Evolutionary conservation across 805 yeast genomes (phyloP).

Genomic region (Debaryomyces castellii): DNA sequence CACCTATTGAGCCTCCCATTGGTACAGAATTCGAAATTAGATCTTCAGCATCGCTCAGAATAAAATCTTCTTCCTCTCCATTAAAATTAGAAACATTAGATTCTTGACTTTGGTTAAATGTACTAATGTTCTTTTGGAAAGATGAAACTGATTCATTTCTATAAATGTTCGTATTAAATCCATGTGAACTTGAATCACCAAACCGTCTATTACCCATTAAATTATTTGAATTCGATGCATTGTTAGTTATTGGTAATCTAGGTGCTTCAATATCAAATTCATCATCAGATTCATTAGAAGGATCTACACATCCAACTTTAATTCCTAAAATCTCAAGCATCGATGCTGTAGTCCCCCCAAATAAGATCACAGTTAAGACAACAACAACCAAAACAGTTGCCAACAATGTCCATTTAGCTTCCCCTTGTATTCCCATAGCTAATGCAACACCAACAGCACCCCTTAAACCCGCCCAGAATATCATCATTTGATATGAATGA

Average conservation of each 20-base stretch:
- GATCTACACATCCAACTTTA: conserved; percentile 86
- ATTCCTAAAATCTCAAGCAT: conserved; percentile 95
- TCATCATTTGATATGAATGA: conserved; percentile 96
- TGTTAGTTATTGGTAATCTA: conserved; percentile 24
- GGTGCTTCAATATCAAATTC: conserved; percentile 92
- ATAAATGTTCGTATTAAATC: conserved; percentile 5
- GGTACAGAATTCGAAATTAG: conserved; percentile 4
- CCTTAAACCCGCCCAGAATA: conserved; percentile 98
- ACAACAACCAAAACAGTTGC: conserved; percentile 98
- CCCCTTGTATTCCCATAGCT: conserved; percentile 97
- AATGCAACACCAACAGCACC: conserved; percentile 99
- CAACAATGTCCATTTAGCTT: conserved; percentile 77
- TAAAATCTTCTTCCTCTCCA: conserved; percentile 20
- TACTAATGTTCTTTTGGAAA: conserved; percentile 6
- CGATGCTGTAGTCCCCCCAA: conserved; percentile 98
- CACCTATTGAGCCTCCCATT: conserved; percentile 1
- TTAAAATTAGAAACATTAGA: conserved; percentile 19
- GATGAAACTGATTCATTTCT: conserved; percentile 31
- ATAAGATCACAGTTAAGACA: conserved; percentile 89
- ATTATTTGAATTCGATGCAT: conserved; percentile 7
- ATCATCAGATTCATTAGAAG: conserved; percentile 74
- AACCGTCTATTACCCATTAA: conserved; percentile 18
- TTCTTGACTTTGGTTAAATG: conserved; percentile 4
- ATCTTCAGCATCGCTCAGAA: conserved; percentile 40
- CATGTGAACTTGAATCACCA: conserved; percentile 5